These are phyloP conservation scores for Talaromyces sp. DNA, from an alignment of 2,329 filamentous ascomycete species.

Conservation along the genomic window DNA sequence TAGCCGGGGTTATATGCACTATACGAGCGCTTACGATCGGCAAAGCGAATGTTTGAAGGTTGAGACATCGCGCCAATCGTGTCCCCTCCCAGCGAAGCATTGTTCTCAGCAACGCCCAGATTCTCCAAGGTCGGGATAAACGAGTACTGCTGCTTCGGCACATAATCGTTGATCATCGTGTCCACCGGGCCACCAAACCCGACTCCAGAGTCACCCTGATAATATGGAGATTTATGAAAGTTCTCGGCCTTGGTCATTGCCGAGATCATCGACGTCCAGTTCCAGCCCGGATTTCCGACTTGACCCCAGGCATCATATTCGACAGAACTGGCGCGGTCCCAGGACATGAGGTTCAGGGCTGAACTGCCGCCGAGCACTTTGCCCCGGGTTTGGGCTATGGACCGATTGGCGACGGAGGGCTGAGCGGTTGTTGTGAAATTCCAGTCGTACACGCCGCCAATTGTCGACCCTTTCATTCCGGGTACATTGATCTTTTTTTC, in stretches of 20 bases:
- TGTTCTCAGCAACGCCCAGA: neutral
- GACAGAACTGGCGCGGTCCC: neutral
- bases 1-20: neutral
- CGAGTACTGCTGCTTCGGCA: neutral
- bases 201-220: neutral
- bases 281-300: slow-evolving; percentile 1
- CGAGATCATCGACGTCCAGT: neutral
- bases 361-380: slow-evolving; percentile 1
- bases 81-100: neutral
- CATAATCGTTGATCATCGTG: neutral
- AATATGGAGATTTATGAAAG: neutral
- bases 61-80: neutral
- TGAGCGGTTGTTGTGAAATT: neutral
- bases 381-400: neutral
- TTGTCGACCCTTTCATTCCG: neutral
- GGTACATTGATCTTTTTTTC: neutral
- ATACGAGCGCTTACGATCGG: neutral
- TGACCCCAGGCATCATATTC: slow-evolving; percentile 1
- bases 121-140: neutral
- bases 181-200: neutral
- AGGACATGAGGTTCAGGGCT: neutral
- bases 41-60: neutral
- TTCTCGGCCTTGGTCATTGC: neutral
- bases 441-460: neutral
- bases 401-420: neutral